Evolutionary conservation across 1,284 basidiomycete genomes (phyloP), one percentile per base, ranked within the genome.

Genomic region (Chondrostereum purpureum): DNA sequence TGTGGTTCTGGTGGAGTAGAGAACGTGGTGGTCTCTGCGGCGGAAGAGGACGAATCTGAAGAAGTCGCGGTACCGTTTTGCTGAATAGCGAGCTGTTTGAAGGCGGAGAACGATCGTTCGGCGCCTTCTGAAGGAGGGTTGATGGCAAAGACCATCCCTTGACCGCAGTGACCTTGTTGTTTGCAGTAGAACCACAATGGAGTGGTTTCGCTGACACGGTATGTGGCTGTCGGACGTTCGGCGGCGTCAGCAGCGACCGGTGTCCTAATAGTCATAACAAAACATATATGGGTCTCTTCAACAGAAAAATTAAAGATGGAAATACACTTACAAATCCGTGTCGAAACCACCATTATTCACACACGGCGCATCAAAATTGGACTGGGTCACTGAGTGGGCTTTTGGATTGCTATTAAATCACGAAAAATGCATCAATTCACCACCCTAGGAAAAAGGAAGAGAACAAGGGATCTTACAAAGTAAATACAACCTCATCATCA

Each of bases 71-170:
- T 65, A n/a, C 61, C 63, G 45, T 64, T 66, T 39, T 56, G 58
- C 20, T 58, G 55, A 14, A 61, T 62, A 1, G 70, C 74, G 10
- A 61, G 56, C 5, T 58, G 56, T 45, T 71, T 58, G 65, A 74
- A 77, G 0, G 66, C 66, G 6, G 52, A 55, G 58, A 77, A 77
- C 0, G 72, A 72, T 39, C 68, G 61, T 23, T 66, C 64, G 42
- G 58, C 60, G 1, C 62, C 59, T 16, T 65, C 59, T 1, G 63
- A 53, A 1, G 72, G 67, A 3, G 75, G 61, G 55, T 79, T 79
- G 58, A 77, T 63, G 0, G 70, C 69, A 50, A 76, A 75, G 19
- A 78, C 73, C 76, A 78, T 78, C 45, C 73, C 74, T 44, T 59
- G 48, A 20, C 58, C 60, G 48, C 67, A 69, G 52, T 69, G 46